Percentiles rank a stretch among this genome's conserved stretches.
These are phyloP conservation scores for Tilletia horrida DNA, from an alignment of 1,284 basidiomycete species.

Conservation along the genomic window DNA sequence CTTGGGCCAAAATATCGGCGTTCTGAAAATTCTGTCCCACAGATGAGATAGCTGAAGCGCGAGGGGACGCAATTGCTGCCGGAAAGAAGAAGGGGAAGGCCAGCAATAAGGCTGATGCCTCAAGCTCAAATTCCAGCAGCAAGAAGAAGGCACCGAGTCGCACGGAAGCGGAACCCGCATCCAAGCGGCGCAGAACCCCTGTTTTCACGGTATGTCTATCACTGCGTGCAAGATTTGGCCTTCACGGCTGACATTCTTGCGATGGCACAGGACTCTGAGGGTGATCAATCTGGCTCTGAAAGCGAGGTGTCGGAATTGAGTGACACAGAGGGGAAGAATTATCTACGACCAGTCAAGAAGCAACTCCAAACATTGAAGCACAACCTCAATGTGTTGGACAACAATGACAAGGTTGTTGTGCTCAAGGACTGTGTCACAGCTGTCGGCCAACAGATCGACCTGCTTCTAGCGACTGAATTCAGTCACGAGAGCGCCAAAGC, in stretches of 20 bases:
- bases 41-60: conserved; percentile 9
- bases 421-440: conserved; percentile 91
- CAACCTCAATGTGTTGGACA: conserved; percentile 83
- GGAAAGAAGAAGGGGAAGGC: conserved; percentile 31
- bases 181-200: conserved; percentile 58
- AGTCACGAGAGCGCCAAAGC: conserved; percentile 69
- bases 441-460: conserved; percentile 88
- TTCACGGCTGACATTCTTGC: background rate
- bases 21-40: background rate
- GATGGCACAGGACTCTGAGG: background rate
- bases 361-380: conserved; percentile 89
- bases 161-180: conserved; percentile 63
- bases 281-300: conserved; percentile 56
- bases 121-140: background rate
- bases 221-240: background rate
- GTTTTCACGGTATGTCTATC: conserved; percentile 12
- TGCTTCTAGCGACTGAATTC: conserved; percentile 70
- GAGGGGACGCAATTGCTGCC: conserved; percentile 10
- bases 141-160: conserved; percentile 11
- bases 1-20: too few species aligned
- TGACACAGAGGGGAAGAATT: conserved; percentile 88
- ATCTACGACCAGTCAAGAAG: conserved; percentile 92
- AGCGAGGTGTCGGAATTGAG: conserved; percentile 66
- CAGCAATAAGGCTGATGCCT: background rate
- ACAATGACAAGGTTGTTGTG: conserved; percentile 90